Base-by-base conservation (phyloP, 2,329 filamentous ascomycete genomes). In the Pestalotiopsis fici region DNA sequence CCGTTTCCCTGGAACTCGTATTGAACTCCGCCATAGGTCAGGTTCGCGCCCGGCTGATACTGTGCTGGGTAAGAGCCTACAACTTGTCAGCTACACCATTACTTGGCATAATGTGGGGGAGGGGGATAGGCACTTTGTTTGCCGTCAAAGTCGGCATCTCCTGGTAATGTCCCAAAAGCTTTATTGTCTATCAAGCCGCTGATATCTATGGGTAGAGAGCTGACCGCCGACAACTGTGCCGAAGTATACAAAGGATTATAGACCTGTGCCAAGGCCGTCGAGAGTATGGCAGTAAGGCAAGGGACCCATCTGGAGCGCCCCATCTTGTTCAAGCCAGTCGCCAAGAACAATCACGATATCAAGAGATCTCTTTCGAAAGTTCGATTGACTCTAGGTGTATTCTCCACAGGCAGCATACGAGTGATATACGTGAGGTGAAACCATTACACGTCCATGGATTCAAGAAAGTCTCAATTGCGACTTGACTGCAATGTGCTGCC, bases 111-210 rank as follows among this genome's bases (percentile, higher is more conserved):
- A 15, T 64, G n/a, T n/a, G n/a, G n/a, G 7, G 54, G 18, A 23
- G 35, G 15, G 13, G 23, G 27, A 12, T 57, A 39, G 15, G 12
- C 37, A 55, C 57, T 62, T 54, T 21, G 69, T n/a, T 43, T 59
- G 21, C 69, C 68, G 56, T 73, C 70, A 13, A 73, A 70, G 61
- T 72, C 64, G 4, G 69, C 71, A n/a, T 73, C 71, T 13, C 65
- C 66, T 12, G 70, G 70, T 21, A 12, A 39, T 18, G 39, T 55
- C 2, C 63, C 70, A 57, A 73, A 73, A 2, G 50, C 70, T 4
- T 69, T 56, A 43, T 71, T 73, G 39, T 73, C 65, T 3, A 67
- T 62, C 3, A 71, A 64, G n/a, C 57, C 39, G 9, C 61, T 60
- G 18, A 73, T 55, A 3, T 71, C 67, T 11, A 73, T 25, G 2